Percentiles rank a stretch among this genome's conserved stretches.
phyloP scores from a whole-genome alignment of 768 basidiomycete species.

The Boletus huronensis region DNA sequence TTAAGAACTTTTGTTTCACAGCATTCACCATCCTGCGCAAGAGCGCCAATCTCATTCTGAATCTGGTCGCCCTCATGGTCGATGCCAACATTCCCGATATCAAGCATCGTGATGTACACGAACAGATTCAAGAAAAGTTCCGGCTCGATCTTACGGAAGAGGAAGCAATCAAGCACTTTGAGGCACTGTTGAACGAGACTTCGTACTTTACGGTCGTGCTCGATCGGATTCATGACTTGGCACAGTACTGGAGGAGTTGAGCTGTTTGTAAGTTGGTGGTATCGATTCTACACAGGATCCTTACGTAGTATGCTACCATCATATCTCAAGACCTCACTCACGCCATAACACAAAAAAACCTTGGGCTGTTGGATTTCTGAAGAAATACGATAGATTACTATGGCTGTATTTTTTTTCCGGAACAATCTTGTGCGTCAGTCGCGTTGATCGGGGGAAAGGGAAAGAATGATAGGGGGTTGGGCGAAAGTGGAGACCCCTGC shows the following conservation, averaged over 20 bases:
- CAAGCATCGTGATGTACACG: constrained; percentile 83
- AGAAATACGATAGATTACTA: too few relatives aligned
- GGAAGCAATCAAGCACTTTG: constrained; percentile 96
- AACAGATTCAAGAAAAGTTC: constrained; percentile 96
- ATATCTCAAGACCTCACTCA: background rate
- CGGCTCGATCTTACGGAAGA: constrained; percentile 91
- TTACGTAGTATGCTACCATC: background rate
- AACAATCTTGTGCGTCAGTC: background rate
- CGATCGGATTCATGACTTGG: constrained; percentile 89
- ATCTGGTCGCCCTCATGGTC: constrained; percentile 94
- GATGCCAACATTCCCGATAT: constrained; percentile 98
- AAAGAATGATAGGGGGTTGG: background rate
- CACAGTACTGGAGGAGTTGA: constrained; percentile 84
- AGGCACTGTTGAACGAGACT: constrained; percentile 88
- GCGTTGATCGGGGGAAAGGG: background rate
- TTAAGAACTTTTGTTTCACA: constrained; percentile 97
- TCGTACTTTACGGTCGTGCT: constrained; percentile 91
- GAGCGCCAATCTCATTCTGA: constrained; percentile 95
- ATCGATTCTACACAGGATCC: background rate
- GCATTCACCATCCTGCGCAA: constrained; percentile 95
- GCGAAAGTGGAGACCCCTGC: too few relatives aligned
- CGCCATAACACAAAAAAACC: background rate
- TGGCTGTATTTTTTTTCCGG: background rate
- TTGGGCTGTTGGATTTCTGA: background rate
- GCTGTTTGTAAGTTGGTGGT: background rate